Conservation (phyloP, 352 stramenopile species). For the Pythium coloratum region DNA sequence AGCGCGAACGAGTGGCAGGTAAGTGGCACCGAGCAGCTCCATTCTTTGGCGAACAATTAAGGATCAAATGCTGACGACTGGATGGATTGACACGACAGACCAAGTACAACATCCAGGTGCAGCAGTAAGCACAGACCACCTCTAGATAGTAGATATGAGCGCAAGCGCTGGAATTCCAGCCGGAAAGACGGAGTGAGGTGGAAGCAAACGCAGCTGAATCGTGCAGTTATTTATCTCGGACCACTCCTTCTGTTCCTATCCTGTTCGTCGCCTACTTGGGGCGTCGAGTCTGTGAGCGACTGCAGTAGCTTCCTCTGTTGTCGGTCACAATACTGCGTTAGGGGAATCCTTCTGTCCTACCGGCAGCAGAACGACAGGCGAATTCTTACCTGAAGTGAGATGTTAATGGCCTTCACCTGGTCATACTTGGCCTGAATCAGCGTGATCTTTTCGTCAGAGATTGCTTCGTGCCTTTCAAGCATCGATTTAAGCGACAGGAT, state of each 20-base stretch:
- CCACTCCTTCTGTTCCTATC: not conserved
- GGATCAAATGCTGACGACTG: not conserved
- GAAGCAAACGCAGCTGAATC: conserved; percentile 9
- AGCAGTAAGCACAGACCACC: conserved; percentile 39
- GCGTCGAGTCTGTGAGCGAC: conserved; percentile 38
- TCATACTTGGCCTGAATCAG: conserved; percentile 71
- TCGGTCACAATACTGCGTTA: not conserved
- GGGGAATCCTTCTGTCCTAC: not conserved
- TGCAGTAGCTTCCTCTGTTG: conserved; percentile 58
- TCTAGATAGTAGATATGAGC: conserved; percentile 10
- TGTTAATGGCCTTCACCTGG: conserved; percentile 79
- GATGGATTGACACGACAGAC: conserved; percentile 33
- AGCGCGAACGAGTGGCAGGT: conserved; percentile 82
- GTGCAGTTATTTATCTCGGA: conserved; percentile 16
- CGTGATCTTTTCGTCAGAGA: conserved; percentile 74
- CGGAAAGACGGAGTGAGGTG: not conserved
- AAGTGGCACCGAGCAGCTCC: not conserved
- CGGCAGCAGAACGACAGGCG: too few species aligned
- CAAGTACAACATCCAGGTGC: conserved; percentile 86
- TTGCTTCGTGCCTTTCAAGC: conserved; percentile 64
- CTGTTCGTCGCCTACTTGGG: not conserved
- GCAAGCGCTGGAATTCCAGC: not conserved
- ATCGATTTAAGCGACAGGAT: conserved; percentile 64
- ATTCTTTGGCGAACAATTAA: not conserved
- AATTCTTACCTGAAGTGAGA: conserved; percentile 61